Evolutionary conservation across 805 yeast genomes (phyloP), one percentile per base, ranked within the genome.

Genomic region (Hanseniaspora singularis): DNA sequence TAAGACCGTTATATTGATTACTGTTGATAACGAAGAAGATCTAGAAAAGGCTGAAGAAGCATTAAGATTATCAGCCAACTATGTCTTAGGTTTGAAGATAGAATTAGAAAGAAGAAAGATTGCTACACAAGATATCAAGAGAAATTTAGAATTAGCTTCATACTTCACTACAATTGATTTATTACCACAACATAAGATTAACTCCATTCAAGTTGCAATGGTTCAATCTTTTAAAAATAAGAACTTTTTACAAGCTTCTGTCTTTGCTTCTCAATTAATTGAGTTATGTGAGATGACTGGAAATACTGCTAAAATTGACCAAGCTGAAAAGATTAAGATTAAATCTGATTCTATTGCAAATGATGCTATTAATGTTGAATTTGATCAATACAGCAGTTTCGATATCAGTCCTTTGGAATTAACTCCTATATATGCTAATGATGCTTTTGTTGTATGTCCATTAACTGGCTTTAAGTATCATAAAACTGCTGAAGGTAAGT

Each of bases 171-270:
- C 76, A 59, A 80, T 88, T 23, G 75, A 81, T 53, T 72, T 92
- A 55, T 85, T 81, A 53, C 79, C 83, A 30, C 80, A 81, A 7
- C 98, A 92, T 64, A 76, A 81, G 50, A 76, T 81, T 46, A 81
- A 86, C 58, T 95, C 97, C 11, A 71, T 87, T 56, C 94, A 86
- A 62, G 95, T 87, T 49, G 98, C 99, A 33, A 83, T 89, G 92
- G 78, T 82, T 38, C 94, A 85, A 68, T 77, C 92, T 33, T 87
- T 84, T 73, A 84, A 82, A 61, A 72, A 81, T 61, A 87, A 88
- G 63, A 89, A 92, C 66, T 92, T 67, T 66, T 80, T 88, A 3
- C 75, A 81, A 51, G 96, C 98, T 1, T 77, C 95, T 6, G 79
- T 77, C 59, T 92, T 92, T 70, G 97, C 98, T 0, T 70, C 73